phyloP scores from a whole-genome alignment of 2,329 filamentous ascomycete species.

The Venturia asperata region DNA sequence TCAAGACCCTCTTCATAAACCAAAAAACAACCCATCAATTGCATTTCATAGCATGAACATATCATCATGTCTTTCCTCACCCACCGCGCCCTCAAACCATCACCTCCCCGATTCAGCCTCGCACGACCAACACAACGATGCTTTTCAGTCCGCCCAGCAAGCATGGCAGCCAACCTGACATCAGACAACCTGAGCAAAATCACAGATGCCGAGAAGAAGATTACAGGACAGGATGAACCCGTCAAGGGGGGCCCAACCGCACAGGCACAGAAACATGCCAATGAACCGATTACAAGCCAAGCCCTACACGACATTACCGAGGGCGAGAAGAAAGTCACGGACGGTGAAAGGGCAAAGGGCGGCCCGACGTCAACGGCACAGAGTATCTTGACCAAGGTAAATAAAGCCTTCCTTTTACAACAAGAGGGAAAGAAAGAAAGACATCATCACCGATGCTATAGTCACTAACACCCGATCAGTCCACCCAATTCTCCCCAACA shows the following conservation, averaged over 20 bases:
- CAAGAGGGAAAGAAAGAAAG: too few species aligned
- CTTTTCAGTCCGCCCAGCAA: neutral
- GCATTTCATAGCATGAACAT: neutral
- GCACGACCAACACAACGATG: neutral
- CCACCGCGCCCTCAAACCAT: neutral
- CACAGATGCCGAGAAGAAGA: conserved; percentile 34
- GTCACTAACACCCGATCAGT: neutral
- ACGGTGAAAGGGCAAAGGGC: conserved; percentile 30
- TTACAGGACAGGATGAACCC: conserved; percentile 33
- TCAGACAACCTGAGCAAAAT: conserved; percentile 38
- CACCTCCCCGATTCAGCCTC: neutral
- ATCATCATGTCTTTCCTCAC: conserved; percentile 3
- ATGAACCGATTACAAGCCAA: conserved; percentile 30
- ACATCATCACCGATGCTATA: too few species aligned
- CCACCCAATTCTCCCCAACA: neutral
- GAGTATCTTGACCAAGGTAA: conserved; percentile 23
- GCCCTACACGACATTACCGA: conserved; percentile 37
- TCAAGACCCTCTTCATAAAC: neutral
- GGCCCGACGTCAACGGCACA: conserved; percentile 37
- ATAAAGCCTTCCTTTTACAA: too few species aligned
- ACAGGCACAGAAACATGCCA: conserved; percentile 35
- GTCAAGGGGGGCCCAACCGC: conserved; percentile 36
- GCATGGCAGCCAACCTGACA: conserved; percentile 26
- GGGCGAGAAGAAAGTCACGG: conserved; percentile 37
- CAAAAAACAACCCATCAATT: neutral